Conservation (phyloP, 2,329 filamentous ascomycete species). For the Fusarium sambucinum region DNA sequence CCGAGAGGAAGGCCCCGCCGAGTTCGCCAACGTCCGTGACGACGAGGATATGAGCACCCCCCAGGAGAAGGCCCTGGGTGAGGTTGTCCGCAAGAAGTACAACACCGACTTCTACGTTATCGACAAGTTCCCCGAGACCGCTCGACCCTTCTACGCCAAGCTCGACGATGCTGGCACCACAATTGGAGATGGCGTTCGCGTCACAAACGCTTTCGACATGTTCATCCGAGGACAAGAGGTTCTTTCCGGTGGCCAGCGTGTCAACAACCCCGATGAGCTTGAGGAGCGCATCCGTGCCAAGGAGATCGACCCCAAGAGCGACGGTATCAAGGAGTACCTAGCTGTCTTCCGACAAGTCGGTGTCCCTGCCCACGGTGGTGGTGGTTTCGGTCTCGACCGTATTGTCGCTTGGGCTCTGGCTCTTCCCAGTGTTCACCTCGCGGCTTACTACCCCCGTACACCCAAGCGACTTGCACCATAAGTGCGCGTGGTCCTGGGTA, state of each 20-base stretch:
- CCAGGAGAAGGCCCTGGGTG: constrained; percentile 89
- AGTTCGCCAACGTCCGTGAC: constrained; percentile 76
- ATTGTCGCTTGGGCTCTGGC: constrained; percentile 77
- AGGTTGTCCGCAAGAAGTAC: constrained; percentile 87
- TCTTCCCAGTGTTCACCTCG: constrained; percentile 70
- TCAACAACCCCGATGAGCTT: constrained; percentile 81
- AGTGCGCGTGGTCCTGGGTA: neutral
- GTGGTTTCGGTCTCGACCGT: constrained; percentile 90
- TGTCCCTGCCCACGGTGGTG: constrained; percentile 88
- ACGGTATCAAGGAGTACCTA: constrained; percentile 89
- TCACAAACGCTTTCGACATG: constrained; percentile 81
- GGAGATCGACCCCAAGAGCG: constrained; percentile 80
- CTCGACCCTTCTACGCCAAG: constrained; percentile 88
- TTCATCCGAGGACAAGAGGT: constrained; percentile 96
- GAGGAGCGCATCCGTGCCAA: constrained; percentile 81
- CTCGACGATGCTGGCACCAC: constrained; percentile 77
- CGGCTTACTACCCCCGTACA: constrained; percentile 69
- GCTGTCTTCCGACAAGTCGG: constrained; percentile 83
- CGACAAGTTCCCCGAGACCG: constrained; percentile 92
- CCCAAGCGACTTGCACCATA: constrained; percentile 70
- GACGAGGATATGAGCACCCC: constrained; percentile 85
- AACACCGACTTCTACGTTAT: constrained; percentile 96
- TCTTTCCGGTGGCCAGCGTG: constrained; percentile 90
- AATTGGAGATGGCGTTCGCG: constrained; percentile 50
- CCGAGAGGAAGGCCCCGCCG: constrained; percentile 76